Conservation (phyloP, 2,329 filamentous ascomycete genomes). For the Aspergillus spinulosporus region DNA sequence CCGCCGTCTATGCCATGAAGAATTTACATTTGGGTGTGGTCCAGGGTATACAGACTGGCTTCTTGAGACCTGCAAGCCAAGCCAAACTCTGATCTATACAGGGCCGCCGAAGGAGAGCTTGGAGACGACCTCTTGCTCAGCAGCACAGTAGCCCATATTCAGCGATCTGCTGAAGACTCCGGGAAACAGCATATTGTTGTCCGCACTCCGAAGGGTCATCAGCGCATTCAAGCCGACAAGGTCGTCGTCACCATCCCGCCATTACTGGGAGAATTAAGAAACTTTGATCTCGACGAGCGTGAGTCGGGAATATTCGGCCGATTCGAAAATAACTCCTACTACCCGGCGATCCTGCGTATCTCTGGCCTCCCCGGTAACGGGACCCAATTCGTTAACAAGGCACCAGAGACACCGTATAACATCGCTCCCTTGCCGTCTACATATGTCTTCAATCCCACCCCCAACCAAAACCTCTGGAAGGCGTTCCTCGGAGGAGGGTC, state of each 20-base stretch:
- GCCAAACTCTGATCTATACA: conserved; percentile 46
- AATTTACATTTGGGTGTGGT: conserved; percentile 33
- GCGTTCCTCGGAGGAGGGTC: background rate
- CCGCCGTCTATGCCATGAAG: conserved; percentile 28
- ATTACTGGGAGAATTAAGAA: conserved; percentile 30
- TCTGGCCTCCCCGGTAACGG: conserved; percentile 23
- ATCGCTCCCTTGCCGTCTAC: conserved; percentile 11
- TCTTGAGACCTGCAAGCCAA: conserved; percentile 35
- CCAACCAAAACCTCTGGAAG: background rate
- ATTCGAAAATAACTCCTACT: conserved; percentile 28
- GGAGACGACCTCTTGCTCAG: conserved; percentile 41
- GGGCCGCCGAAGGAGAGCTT: conserved; percentile 37
- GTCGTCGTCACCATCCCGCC: conserved; percentile 43
- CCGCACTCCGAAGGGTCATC: conserved; percentile 25
- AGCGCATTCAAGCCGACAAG: conserved; percentile 35
- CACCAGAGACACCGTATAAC: conserved; percentile 12
- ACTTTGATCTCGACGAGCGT: conserved; percentile 33
- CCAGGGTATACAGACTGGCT: conserved; percentile 32
- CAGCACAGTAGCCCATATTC: conserved; percentile 34
- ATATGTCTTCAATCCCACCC: conserved; percentile 1
- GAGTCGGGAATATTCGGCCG: conserved; percentile 38
- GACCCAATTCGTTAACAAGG: conserved; percentile 12
- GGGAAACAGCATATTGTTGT: conserved; percentile 32
- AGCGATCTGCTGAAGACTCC: conserved; percentile 26
- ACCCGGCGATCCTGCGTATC: conserved; percentile 34